Evolutionary conservation across 2,329 filamentous ascomycete genomes (phyloP).

Genomic region (Colletotrichum trifolii): DNA sequence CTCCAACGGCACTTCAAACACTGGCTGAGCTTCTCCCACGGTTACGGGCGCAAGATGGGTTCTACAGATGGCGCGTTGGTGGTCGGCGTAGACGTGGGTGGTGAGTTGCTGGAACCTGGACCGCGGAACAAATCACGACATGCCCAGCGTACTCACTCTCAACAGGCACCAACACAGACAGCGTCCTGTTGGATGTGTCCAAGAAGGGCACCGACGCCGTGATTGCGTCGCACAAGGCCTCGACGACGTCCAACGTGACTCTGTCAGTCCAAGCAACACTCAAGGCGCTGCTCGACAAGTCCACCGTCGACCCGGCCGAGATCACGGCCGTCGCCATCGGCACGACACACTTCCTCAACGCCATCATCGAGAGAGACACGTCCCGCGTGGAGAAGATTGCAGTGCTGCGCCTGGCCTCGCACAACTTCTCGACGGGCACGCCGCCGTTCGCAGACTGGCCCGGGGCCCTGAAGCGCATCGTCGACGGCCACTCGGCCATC

Average conservation of each 20-base stretch:
- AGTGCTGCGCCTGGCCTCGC: constrained; percentile 64
- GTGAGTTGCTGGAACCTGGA: constrained; percentile 11
- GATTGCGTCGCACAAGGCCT: constrained; percentile 52
- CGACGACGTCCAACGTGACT: constrained; percentile 60
- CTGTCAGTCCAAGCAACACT: constrained; percentile 59
- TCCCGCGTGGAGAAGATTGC: constrained; percentile 61
- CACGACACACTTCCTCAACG: constrained; percentile 70
- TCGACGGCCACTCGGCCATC: constrained; percentile 39
- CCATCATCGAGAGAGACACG: constrained; percentile 64
- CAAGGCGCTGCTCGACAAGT: constrained; percentile 51
- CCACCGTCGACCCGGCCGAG: constrained; percentile 44
- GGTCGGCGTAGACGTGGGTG: constrained; percentile 37
- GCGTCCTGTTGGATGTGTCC: constrained; percentile 57
- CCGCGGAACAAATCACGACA: not conserved
- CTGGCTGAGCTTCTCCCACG: too few species aligned
- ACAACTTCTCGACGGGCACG: constrained; percentile 60
- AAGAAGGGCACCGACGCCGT: constrained; percentile 30
- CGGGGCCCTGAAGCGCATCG: constrained; percentile 52
- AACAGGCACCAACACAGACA: constrained; percentile 63
- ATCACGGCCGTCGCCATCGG: constrained; percentile 64
- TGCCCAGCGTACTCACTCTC: not conserved
- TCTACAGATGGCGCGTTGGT: constrained; percentile 31
- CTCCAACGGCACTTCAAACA: too few species aligned
- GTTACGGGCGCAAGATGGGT: constrained; percentile 7
- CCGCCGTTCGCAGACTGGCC: constrained; percentile 67